Base-by-base conservation (phyloP, 1,139 yeast species). In the Saccharomyces uvarum region DNA sequence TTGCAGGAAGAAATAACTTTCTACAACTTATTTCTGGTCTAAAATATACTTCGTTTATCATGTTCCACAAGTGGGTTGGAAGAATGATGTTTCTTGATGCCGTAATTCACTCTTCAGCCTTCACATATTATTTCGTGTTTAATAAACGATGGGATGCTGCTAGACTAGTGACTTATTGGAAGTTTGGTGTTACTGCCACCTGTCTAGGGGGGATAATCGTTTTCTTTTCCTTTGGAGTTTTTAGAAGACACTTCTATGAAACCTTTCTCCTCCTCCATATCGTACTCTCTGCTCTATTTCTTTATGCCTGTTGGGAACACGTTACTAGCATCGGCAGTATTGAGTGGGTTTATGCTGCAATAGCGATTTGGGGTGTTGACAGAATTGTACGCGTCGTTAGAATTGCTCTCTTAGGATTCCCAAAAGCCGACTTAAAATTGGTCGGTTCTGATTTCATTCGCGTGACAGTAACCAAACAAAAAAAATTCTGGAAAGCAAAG, bases 281-380 rank as follows among this genome's bases (percentile, higher is more conserved):
- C 47, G 51, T 80, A 1, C 65, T 87, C 51, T 91, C 83, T 0
- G 73, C 75, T 0, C 59, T 80, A 26, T 82, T 84, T 62, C 63
- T 86, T 32, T 76, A 76, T 58, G 84, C 83, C 31, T 77, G 82
- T 16, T 87, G 83, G 81, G 69, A 73, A 51, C 96, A 89, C 64
- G 73, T 78, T 48, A 69, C 68, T 26, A 68, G 70, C 6, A 70
- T 75, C 42, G 79, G 75, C 0, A 81, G 76, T 67, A 70, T 73
- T 50, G 72, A 76, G 49, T 81, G 76, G 73, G 73, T 75, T 60
- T 73, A 73, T 62, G 78, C 84, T 14, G 75, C 84, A 16, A 67
- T 77, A 54, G 86, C 83, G 1, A 70, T 84, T 24, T 86, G 93
- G 93, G 72, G 68, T 1, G 76, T 81, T 58, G 95, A 85, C 66